Evolutionary conservation across 2,329 filamentous ascomycete genomes (phyloP), one percentile per base, ranked within the genome.

Genomic region (Colletotrichum spaethianum): DNA sequence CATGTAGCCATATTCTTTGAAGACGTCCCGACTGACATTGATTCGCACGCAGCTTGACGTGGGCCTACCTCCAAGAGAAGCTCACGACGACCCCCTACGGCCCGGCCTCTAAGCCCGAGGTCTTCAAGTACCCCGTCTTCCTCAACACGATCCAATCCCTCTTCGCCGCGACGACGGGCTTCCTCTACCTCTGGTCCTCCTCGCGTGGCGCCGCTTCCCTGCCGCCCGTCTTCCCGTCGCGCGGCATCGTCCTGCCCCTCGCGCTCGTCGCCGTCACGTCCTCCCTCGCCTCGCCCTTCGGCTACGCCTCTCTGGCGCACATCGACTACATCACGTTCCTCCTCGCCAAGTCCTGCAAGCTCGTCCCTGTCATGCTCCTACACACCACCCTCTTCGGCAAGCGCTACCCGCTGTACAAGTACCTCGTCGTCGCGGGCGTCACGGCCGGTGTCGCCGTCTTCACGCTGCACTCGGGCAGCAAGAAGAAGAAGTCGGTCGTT

Each of bases 301-400:
- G 96, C 76, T 98, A 98, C 83, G 95, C 96, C 61, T 93, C 92
- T 71, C 91, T 98, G 62, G 92, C 93, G 46, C 95, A 98, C 82
- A 95, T 98, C 83, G 96, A 98, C 89, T 98, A 98, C 84, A 94
- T 98, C 79, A 98, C 96, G 38, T 98, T 97, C 84, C 94, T 98
- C 76, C 93, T 99, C 52, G 96, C 96, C 77, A 98, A 99, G 85
- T 95, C 93, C 77, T 99, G 96, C 92, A 99, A 99, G 86, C 89
- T 99, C 26, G 91, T 99, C n/a, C 96, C 96, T 3, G 96, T 99
- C 79, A 98, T 99, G 96, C 92, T 96, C 78, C 89, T 99, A 50
- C 96, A 99, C 85, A 90, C 98, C 79, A 96, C 95, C 55, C 84
- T 99, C 57, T 99, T 98, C 86, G 92, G 93, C 72, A 93, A 93